phyloP scores from a whole-genome alignment of 2,329 filamentous ascomycete species.

The Helicocarpus griseus region DNA sequence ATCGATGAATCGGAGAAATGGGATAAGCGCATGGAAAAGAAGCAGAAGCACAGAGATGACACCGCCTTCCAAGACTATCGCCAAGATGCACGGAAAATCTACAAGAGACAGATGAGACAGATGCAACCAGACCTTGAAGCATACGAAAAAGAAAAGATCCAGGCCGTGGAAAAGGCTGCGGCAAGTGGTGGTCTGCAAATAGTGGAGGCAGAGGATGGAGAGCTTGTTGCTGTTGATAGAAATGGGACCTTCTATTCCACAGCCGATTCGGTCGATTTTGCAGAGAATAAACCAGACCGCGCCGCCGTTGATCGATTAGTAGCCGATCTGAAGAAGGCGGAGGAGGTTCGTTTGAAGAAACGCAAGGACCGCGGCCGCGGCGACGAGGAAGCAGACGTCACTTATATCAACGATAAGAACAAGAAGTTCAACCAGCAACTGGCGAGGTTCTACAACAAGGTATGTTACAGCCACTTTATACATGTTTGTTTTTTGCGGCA shows the following conservation, averaged over 20 bases:
- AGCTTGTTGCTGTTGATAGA: slow-evolving; percentile 87
- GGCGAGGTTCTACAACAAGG: slow-evolving; percentile 89
- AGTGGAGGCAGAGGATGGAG: slow-evolving; percentile 88
- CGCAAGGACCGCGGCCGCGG: slow-evolving; percentile 68
- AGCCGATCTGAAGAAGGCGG: slow-evolving; percentile 74
- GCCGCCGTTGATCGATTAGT: slow-evolving; percentile 83
- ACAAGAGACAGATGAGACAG: slow-evolving; percentile 79
- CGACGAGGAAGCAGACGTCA: slow-evolving; percentile 83
- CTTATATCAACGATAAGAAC: slow-evolving; percentile 99
- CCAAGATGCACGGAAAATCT: slow-evolving; percentile 81
- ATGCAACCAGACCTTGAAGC: slow-evolving; percentile 66
- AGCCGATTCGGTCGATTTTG: slow-evolving; percentile 69
- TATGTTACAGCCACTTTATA: slow-evolving; percentile 22
- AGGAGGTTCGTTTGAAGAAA: slow-evolving; percentile 79
- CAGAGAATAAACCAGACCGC: slow-evolving; percentile 77
- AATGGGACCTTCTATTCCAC: slow-evolving; percentile 87
- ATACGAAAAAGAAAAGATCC: slow-evolving; percentile 82
- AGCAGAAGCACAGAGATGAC: slow-evolving; percentile 67
- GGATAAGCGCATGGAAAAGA: slow-evolving; percentile 86
- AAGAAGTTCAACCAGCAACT: slow-evolving; percentile 99
- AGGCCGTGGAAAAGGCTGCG: slow-evolving; percentile 74
- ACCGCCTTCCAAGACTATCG: slow-evolving; percentile 85
- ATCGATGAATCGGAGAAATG: slow-evolving; percentile 87
- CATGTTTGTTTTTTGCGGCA: not conserved
- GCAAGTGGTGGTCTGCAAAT: slow-evolving; percentile 79